These are phyloP conservation scores for Alectoria sarmentosa DNA, from an alignment of 495 filamentous ascomycete genomes.

Conservation along the genomic window DNA sequence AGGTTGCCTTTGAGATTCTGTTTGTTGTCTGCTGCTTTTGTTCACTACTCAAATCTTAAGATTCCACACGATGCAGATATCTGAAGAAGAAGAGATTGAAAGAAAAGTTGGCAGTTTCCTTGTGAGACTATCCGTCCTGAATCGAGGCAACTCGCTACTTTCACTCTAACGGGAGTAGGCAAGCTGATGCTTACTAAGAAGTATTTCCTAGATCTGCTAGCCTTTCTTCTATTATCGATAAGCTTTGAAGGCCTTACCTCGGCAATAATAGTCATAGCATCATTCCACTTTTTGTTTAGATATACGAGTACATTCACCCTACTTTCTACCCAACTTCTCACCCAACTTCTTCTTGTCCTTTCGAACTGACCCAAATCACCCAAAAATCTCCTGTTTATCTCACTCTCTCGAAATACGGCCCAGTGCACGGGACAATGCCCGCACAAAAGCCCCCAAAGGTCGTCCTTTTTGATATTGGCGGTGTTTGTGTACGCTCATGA, in stretches of 20 bases:
- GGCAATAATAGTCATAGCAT: conserved; percentile 9
- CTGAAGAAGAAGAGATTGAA: no score
- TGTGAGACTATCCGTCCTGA: no score
- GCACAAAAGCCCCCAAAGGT: conserved; percentile 55
- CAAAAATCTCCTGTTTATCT: no score
- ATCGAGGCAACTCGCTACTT: no score
- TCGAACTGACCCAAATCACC: not conserved
- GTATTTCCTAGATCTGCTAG: no score
- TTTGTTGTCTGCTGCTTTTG: not conserved
- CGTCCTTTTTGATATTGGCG: conserved; percentile 91
- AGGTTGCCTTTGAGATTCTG: not conserved
- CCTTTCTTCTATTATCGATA: conserved; percentile 13
- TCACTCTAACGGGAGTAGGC: no score
- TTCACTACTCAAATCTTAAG: not conserved
- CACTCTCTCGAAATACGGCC: not conserved
- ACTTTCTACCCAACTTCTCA: no score
- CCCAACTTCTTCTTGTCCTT: not conserved
- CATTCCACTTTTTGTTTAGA: not conserved
- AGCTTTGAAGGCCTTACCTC: conserved; percentile 15
- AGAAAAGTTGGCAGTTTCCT: no score
- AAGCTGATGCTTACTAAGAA: no score
- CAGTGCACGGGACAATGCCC: conserved; percentile 29
- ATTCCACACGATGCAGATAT: not conserved
- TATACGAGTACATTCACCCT: not conserved
- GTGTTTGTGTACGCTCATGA: conserved; percentile 73